Evolutionary conservation across 495 filamentous ascomycete genomes (phyloP).

Genomic region (Coniosporium apollinis): DNA sequence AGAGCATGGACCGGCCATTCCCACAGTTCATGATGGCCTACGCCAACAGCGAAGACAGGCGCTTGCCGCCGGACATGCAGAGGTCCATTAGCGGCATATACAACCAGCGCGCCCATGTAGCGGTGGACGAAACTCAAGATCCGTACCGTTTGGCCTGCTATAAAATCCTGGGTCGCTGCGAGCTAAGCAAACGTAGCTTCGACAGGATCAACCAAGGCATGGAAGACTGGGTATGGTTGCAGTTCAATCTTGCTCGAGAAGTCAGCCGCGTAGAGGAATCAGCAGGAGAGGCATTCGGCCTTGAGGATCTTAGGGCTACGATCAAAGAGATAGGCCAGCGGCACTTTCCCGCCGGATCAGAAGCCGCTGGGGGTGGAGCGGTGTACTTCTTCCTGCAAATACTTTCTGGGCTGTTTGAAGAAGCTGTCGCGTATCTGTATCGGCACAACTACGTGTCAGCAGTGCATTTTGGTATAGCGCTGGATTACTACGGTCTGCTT

Average conservation of each 20-base stretch:
- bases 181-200: conserved; percentile 60
- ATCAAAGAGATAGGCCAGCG: conserved; percentile 76
- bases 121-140: conserved; percentile 74
- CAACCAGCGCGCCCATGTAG: conserved; percentile 62
- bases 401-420: conserved; percentile 86
- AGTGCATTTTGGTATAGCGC: conserved; percentile 82
- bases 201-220: conserved; percentile 66
- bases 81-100: conserved; percentile 80
- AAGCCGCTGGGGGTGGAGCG: conserved; percentile 56
- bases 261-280: conserved; percentile 66
- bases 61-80: conserved; percentile 59
- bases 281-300: conserved; percentile 73
- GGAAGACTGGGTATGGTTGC: conserved; percentile 95
- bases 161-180: conserved; percentile 91
- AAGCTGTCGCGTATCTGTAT: conserved; percentile 79
- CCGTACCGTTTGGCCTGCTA: conserved; percentile 96
- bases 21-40: conserved; percentile 75
- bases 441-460: conserved; percentile 77
- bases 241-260: conserved; percentile 82
- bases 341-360: conserved; percentile 61
- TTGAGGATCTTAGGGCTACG: conserved; percentile 69
- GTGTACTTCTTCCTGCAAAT: conserved; percentile 87
- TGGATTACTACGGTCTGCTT: conserved; percentile 82
- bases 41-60: conserved; percentile 48
- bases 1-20: conserved; percentile 80